phyloP scores from a whole-genome alignment of 495 filamentous ascomycete species.

The Polyplosphaeria fusca region DNA sequence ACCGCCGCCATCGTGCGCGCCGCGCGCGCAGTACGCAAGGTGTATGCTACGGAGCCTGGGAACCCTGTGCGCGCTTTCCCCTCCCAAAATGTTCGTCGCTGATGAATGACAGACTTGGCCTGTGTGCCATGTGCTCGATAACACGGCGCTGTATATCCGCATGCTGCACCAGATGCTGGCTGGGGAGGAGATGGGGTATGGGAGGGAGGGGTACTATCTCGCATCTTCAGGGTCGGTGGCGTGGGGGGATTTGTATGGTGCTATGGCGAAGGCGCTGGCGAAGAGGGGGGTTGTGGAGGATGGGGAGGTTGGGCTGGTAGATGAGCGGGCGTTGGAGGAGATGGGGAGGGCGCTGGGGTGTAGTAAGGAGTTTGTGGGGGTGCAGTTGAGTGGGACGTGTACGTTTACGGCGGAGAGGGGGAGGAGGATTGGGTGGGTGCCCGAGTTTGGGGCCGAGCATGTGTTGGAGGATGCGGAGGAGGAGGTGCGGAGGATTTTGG shows the following conservation, averaged over 20 bases:
- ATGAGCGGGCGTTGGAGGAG: conserved; percentile 37
- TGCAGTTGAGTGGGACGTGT: conserved; percentile 42
- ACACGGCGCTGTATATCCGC: conserved; percentile 44
- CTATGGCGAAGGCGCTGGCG: conserved; percentile 43
- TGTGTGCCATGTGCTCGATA: conserved; percentile 49
- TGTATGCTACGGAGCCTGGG: conserved; percentile 43
- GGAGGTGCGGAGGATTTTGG: conserved; percentile 44
- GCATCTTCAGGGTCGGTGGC: conserved; percentile 46
- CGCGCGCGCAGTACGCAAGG: conserved; percentile 39
- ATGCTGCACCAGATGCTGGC: conserved; percentile 46
- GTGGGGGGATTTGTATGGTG: conserved; percentile 49
- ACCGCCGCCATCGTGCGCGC: conserved; percentile 48
- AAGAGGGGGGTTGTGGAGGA: conserved; percentile 42
- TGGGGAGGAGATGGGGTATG: conserved; percentile 40
- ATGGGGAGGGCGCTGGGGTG: conserved; percentile 43
- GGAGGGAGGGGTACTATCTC: conserved; percentile 51
- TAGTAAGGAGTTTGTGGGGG: conserved; percentile 37
- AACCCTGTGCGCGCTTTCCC: conserved; percentile 33
- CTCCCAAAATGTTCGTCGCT: conserved; percentile 1
- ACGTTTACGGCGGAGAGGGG: conserved; percentile 43
- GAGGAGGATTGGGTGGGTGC: conserved; percentile 44
- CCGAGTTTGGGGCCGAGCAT: conserved; percentile 42
- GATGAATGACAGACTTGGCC: conserved; percentile 45
- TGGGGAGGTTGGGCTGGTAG: conserved; percentile 36
- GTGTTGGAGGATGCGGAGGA: conserved; percentile 43